A percentile compares a stretch with the other conserved stretches of the same genome.
phyloP scores from a whole-genome alignment of 1,139 yeast genomes.

The Suhomyces guaymorum region DNA sequence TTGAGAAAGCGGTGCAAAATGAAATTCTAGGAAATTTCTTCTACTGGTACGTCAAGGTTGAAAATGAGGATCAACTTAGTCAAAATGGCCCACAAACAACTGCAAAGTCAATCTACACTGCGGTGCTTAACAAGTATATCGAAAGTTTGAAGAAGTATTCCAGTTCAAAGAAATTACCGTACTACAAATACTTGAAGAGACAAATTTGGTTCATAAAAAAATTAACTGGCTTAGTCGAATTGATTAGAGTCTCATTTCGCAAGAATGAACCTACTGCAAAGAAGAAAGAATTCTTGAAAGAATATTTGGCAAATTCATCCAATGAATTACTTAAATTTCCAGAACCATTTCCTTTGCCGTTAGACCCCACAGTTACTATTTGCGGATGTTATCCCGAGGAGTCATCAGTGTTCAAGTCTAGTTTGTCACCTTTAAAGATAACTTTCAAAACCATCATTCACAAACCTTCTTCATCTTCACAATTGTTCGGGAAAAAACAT shows the following conservation, averaged over 20 bases:
- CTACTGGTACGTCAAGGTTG: conserved; percentile 91
- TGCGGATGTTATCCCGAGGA: conserved; percentile 80
- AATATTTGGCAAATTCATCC: conserved; percentile 41
- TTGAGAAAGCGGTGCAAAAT: conserved; percentile 68
- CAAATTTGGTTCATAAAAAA: conserved; percentile 51
- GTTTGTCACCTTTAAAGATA: conserved; percentile 83
- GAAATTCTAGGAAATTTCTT: conserved; percentile 74
- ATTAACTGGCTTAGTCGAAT: conserved; percentile 42
- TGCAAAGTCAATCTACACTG: conserved; percentile 29
- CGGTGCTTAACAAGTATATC: conserved; percentile 42
- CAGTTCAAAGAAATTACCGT: conserved; percentile 30
- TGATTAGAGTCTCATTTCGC: conserved; percentile 40
- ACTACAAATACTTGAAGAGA: conserved; percentile 41
- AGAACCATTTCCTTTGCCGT: conserved; percentile 65
- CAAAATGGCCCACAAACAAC: conserved; percentile 11
- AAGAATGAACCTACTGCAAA: conserved; percentile 48
- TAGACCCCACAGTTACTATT: conserved; percentile 67
- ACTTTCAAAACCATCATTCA: conserved; percentile 61
- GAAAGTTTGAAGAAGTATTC: conserved; percentile 38
- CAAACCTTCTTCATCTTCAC: conserved; percentile 25
- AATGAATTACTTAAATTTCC: conserved; percentile 44
- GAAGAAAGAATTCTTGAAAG: conserved; percentile 44
- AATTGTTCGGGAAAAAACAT: conserved; percentile 37
- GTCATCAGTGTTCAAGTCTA: conserved; percentile 85
- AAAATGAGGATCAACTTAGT: conserved; percentile 66